Evolutionary conservation across 495 filamentous ascomycete species (phyloP).

Genomic region (Penicillium turbatum): DNA sequence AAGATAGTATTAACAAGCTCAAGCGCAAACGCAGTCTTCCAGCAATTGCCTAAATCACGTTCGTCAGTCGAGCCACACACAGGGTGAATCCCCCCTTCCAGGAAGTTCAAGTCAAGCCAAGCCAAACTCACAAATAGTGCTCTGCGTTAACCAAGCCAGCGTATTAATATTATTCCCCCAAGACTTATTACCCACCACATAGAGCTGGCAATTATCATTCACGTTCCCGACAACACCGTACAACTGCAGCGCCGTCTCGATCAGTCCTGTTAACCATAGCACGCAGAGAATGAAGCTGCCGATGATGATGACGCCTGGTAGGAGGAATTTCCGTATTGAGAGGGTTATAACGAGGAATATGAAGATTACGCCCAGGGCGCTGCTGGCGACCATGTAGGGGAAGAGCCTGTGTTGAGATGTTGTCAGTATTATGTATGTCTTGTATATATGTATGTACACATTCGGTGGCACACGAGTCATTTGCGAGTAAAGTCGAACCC

Average conservation of each 20-base stretch:
- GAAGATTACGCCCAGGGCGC: slow-evolving; percentile 67
- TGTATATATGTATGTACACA: no score
- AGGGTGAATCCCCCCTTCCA: no score
- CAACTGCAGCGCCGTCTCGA: slow-evolving; percentile 84
- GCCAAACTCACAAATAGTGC: slow-evolving; percentile 82
- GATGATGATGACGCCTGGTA: slow-evolving; percentile 86
- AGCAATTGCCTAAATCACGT: slow-evolving; percentile 43
- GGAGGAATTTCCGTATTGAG: slow-evolving; percentile 69
- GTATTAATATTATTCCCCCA: slow-evolving; percentile 64
- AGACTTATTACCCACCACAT: slow-evolving; percentile 54
- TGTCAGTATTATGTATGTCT: slow-evolving; percentile 9
- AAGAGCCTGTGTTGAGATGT: slow-evolving; percentile 76
- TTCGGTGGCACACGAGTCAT: no score
- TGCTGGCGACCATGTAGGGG: slow-evolving; percentile 79
- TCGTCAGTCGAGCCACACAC: not conserved
- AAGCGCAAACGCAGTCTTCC: slow-evolving; percentile 58
- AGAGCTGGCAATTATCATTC: slow-evolving; percentile 72
- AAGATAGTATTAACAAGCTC: slow-evolving; percentile 78
- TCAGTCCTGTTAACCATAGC: slow-evolving; percentile 85
- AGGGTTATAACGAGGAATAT: slow-evolving; percentile 67
- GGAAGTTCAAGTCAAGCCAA: no score
- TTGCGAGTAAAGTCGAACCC: no score
- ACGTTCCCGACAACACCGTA: slow-evolving; percentile 75
- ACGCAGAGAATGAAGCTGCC: slow-evolving; percentile 92
- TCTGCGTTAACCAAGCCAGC: slow-evolving; percentile 82